Conservation (phyloP, 495 filamentous ascomycete species). For the Talaromyces stipitatus region DNA sequence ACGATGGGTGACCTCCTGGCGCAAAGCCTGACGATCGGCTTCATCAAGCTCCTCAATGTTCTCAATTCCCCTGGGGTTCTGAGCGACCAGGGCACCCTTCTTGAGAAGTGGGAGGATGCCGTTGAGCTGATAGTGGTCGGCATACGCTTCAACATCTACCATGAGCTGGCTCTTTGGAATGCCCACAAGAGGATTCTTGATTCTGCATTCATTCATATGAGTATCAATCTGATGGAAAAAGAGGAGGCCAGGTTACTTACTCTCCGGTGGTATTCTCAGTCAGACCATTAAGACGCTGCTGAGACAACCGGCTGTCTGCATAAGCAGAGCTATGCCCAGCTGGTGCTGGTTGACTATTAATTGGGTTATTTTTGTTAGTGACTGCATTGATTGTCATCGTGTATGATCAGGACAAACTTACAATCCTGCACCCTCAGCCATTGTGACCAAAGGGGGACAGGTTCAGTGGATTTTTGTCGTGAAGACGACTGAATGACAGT, state of each 20-base stretch:
- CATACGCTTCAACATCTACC: slow-evolving; percentile 47
- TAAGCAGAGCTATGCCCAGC: neutral
- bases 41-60: slow-evolving; percentile 47
- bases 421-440: neutral
- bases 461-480: neutral
- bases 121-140: slow-evolving; percentile 38
- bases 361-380: neutral
- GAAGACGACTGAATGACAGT: neutral
- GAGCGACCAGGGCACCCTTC: slow-evolving; percentile 60
- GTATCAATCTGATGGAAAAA: neutral
- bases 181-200: slow-evolving; percentile 52
- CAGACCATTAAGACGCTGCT: neutral
- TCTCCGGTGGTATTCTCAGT: slow-evolving; percentile 12
- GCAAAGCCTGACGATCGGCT: slow-evolving; percentile 44
- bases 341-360: neutral
- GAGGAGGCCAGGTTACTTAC: neutral
- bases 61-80: slow-evolving; percentile 48
- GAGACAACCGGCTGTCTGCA: neutral
- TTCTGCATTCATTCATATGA: slow-evolving; percentile 20
- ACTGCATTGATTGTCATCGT: neutral
- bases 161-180: slow-evolving; percentile 46
- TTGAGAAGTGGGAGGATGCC: slow-evolving; percentile 44
- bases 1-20: slow-evolving; percentile 49
- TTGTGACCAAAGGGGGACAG: neutral
- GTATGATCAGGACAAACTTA: neutral